These are phyloP conservation scores for Colletotrichum abscissum DNA, from an alignment of 2,329 filamentous ascomycete genomes.

Conservation along the genomic window DNA sequence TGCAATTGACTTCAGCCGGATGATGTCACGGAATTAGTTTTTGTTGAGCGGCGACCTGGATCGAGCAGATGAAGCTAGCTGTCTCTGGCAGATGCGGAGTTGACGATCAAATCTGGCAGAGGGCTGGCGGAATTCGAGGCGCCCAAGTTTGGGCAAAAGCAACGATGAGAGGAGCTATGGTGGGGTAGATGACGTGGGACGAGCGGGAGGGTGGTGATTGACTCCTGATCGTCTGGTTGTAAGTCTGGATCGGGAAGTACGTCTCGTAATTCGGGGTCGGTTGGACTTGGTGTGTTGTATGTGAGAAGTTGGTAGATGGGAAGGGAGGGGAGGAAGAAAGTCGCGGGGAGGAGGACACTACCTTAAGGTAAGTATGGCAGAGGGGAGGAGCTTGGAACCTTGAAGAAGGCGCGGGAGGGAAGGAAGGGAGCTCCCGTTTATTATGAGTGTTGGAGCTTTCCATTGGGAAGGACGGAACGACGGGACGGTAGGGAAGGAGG, in stretches of 20 bases:
- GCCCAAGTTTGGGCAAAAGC: background rate
- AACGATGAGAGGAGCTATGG: conserved; percentile 14
- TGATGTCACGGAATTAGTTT: conserved; percentile 21
- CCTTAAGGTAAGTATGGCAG: background rate
- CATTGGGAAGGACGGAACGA: background rate
- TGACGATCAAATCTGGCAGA: conserved; percentile 5
- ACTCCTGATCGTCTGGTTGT: conserved; percentile 14
- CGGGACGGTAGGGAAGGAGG: background rate
- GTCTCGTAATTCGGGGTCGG: conserved; percentile 2
- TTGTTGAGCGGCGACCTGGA: conserved; percentile 7
- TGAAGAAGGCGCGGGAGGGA: background rate
- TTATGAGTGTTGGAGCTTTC: conserved; percentile 13
- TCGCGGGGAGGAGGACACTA: background rate
- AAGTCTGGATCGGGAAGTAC: conserved; percentile 12
- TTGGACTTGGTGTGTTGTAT: conserved; percentile 20
- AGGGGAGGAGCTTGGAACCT: background rate
- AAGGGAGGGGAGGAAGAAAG: background rate
- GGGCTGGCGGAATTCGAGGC: background rate
- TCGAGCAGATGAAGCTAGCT: conserved; percentile 14
- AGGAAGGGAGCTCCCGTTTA: conserved; percentile 13
- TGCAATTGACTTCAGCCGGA: background rate
- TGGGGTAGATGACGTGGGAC: conserved; percentile 28
- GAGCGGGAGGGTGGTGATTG: conserved; percentile 9
- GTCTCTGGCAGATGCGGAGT: background rate
- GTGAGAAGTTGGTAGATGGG: background rate